Evolutionary conservation across 257 asterid species (phyloP).

Genomic region (Scutellaria barbata): DNA sequence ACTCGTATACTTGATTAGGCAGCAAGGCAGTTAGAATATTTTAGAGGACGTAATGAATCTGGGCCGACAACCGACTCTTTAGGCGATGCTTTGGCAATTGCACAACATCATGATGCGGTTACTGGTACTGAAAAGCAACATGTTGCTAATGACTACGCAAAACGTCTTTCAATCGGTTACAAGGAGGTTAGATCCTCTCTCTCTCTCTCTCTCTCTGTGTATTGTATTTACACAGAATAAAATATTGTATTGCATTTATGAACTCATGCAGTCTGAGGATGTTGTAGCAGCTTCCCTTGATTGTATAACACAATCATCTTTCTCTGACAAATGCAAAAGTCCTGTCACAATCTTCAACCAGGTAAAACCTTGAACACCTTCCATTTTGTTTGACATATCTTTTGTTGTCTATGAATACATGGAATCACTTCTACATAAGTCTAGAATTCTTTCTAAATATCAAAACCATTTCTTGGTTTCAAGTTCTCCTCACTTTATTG

Average conservation of each 20-base stretch:
- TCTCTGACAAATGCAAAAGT: slow-evolving; percentile 54
- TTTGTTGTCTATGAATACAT: slow-evolving; percentile 24
- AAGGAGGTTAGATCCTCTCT: slow-evolving; percentile 62
- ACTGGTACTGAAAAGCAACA: slow-evolving; percentile 94
- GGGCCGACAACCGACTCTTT: slow-evolving; percentile 79
- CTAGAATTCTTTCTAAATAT: neutral
- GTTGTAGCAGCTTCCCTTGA: slow-evolving; percentile 77
- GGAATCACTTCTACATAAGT: neutral
- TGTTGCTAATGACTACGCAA: slow-evolving; percentile 95
- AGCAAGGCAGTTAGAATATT: slow-evolving; percentile 83
- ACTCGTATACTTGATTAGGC: slow-evolving; percentile 59
- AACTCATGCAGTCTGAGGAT: slow-evolving; percentile 68
- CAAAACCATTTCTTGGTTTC: slow-evolving; percentile 11
- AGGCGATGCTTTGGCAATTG: slow-evolving; percentile 85
- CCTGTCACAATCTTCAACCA: slow-evolving; percentile 58
- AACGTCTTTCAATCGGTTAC: slow-evolving; percentile 87
- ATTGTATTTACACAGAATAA: neutral
- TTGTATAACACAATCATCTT: slow-evolving; percentile 65
- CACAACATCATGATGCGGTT: slow-evolving; percentile 98
- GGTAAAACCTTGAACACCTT: slow-evolving; percentile 48
- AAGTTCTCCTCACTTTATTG: slow-evolving; percentile 8
- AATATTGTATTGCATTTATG: slow-evolving; percentile 27
- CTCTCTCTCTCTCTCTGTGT: neutral
- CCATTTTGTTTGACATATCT: neutral
- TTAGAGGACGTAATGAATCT: slow-evolving; percentile 67